These are phyloP conservation scores for Bombardia bombarda DNA, from an alignment of 495 filamentous ascomycete species.

Conservation along the genomic window DNA sequence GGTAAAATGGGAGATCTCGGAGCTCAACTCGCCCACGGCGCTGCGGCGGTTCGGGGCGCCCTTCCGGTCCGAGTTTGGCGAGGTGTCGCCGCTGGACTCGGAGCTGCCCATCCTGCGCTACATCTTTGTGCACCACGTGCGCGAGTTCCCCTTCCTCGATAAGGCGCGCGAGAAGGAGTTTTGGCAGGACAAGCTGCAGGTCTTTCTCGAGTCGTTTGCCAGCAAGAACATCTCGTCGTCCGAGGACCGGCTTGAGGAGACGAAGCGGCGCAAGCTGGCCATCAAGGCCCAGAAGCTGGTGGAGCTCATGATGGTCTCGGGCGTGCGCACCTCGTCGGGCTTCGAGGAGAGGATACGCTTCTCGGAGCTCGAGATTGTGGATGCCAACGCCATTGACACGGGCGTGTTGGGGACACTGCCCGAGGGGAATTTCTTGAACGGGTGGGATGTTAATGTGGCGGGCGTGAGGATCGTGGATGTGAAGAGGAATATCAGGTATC, in stretches of 20 bases:
- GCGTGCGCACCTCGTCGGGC: slow-evolving; percentile 88
- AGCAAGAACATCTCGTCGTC: slow-evolving; percentile 95
- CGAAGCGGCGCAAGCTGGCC: slow-evolving; percentile 87
- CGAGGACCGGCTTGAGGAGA: slow-evolving; percentile 91
- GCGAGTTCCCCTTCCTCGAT: slow-evolving; percentile 95
- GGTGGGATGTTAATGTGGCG: slow-evolving; percentile 95
- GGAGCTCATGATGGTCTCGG: slow-evolving; percentile 98
- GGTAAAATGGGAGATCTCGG: slow-evolving; percentile 78
- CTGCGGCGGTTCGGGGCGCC: slow-evolving; percentile 92
- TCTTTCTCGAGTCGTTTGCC: slow-evolving; percentile 96
- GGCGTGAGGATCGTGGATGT: slow-evolving; percentile 72
- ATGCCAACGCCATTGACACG: slow-evolving; percentile 82
- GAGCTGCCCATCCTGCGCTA: slow-evolving; percentile 91
- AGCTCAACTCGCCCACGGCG: slow-evolving; percentile 89
- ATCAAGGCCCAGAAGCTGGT: slow-evolving; percentile 90
- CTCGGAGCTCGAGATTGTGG: slow-evolving; percentile 92
- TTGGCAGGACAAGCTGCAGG: slow-evolving; percentile 97
- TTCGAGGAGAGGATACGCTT: slow-evolving; percentile 97
- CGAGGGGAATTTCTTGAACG: slow-evolving; percentile 84
- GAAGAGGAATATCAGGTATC: slow-evolving; percentile 82
- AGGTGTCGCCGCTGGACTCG: slow-evolving; percentile 87
- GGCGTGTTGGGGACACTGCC: slow-evolving; percentile 79
- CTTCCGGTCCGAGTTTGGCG: slow-evolving; percentile 84
- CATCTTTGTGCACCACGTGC: slow-evolving; percentile 96
- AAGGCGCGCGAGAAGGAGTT: slow-evolving; percentile 97